Conservation (phyloP, 2,329 filamentous ascomycete genomes). For the Botrytis hyacinthi region DNA sequence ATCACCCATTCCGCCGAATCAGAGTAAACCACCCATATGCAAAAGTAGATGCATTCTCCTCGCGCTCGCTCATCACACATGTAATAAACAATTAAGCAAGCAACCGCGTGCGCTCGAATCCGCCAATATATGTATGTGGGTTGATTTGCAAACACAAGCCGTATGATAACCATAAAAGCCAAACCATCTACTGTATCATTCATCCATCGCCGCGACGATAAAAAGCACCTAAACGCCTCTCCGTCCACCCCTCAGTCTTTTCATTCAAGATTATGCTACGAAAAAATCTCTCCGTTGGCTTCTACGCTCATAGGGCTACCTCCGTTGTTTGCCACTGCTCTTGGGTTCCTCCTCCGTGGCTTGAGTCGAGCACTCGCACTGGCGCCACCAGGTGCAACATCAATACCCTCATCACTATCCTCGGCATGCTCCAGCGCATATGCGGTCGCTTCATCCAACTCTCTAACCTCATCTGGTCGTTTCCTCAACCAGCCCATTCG, state of each 20-base stretch:
- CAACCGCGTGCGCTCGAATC: background rate
- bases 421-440: constrained; percentile 55
- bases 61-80: background rate
- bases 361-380: constrained; percentile 16
- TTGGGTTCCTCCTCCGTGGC: constrained; percentile 9
- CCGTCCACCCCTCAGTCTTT: background rate
- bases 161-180: constrained; percentile 13
- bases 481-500: constrained; percentile 95
- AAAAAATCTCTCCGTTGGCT: constrained; percentile 30
- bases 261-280: constrained; percentile 19
- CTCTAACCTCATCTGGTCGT: constrained; percentile 74
- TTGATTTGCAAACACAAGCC: constrained; percentile 7
- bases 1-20: background rate
- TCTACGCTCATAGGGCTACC: constrained; percentile 40
- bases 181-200: constrained; percentile 15
- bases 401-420: constrained; percentile 53
- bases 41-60: background rate
- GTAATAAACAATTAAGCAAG: constrained; percentile 12
- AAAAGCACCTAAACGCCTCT: constrained; percentile 13
- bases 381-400: constrained; percentile 27
- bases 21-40: constrained; percentile 16
- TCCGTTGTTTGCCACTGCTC: constrained; percentile 24
- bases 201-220: constrained; percentile 15
- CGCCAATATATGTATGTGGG: constrained; percentile 10
- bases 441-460: constrained; percentile 74